Percentiles rank a stretch among this genome's conserved stretches.
Evolutionary conservation across 2,329 filamentous ascomycete species (phyloP).

Genomic region (Exophiala phaeomuriformis): DNA sequence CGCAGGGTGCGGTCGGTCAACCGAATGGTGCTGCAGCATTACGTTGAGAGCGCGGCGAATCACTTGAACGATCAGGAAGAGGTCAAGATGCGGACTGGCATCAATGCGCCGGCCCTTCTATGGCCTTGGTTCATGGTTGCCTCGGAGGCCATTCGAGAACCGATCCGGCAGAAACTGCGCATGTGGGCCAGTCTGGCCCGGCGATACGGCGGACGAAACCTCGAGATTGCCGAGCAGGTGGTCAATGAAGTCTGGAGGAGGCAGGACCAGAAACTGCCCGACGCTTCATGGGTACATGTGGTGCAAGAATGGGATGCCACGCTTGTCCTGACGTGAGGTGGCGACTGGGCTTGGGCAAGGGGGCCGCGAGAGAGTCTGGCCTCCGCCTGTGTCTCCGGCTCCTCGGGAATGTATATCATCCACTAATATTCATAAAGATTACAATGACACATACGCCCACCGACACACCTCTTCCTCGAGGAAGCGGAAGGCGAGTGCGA

Average conservation of each 20-base stretch:
- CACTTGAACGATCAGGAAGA: slow-evolving; percentile 2
- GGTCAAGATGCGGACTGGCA: slow-evolving; percentile 3
- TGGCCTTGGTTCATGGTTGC: slow-evolving; percentile 10
- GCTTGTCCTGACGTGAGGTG: slow-evolving; percentile 4
- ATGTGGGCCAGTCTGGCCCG: slow-evolving; percentile 5
- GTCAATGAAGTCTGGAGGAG: slow-evolving; percentile 6
- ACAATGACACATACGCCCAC: no score
- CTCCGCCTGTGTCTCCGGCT: no score
- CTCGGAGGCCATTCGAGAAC: slow-evolving; percentile 4
- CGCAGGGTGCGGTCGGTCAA: slow-evolving; percentile 4
- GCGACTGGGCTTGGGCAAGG: not conserved
- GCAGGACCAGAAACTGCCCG: not conserved
- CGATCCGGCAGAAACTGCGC: slow-evolving; percentile 3
- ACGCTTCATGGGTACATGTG: slow-evolving; percentile 1
- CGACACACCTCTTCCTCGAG: no score
- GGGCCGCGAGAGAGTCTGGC: no score
- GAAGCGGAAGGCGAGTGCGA: no score
- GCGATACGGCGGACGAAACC: slow-evolving; percentile 6
- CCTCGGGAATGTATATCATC: no score
- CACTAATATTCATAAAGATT: no score
- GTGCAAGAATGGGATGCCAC: slow-evolving; percentile 8
- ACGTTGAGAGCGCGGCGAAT: slow-evolving; percentile 4
- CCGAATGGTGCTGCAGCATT: slow-evolving; percentile 4
- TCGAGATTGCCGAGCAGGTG: slow-evolving; percentile 8
- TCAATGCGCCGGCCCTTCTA: slow-evolving; percentile 4